Percentiles rank a stretch among this genome's conserved stretches.
Evolutionary conservation across 2,329 filamentous ascomycete species (phyloP).

Genomic region (Celoporthe dispersa): DNA sequence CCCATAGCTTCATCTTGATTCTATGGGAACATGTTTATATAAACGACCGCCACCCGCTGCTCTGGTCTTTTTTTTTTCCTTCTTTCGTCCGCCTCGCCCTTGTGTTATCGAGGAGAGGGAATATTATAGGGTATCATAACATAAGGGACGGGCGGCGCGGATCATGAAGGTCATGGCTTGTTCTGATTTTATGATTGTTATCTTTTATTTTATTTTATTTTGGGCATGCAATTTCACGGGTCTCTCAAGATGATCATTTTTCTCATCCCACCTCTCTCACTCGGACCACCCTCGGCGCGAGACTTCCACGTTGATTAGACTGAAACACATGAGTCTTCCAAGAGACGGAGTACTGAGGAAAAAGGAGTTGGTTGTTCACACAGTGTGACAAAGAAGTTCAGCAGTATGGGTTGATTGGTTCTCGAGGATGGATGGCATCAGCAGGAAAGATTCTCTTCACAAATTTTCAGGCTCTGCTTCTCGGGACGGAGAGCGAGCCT

Average conservation of each 20-base stretch:
- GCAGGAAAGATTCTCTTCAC: constrained; percentile 3
- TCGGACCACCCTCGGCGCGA: background rate
- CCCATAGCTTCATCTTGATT: constrained; percentile 21
- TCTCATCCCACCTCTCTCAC: background rate
- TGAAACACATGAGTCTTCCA: constrained; percentile 5
- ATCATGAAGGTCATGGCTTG: constrained; percentile 7
- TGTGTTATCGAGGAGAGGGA: constrained; percentile 1
- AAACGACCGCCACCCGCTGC: background rate
- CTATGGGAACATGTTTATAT: constrained; percentile 11
- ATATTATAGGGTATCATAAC: constrained; percentile 2
- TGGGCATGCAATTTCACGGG: background rate
- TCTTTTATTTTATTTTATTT: constrained; percentile 5
- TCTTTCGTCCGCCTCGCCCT: constrained; percentile 1
- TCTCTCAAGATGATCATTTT: background rate
- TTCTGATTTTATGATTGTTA: background rate
- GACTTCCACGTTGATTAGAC: background rate
- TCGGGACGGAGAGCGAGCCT: background rate
- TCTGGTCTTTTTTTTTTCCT: background rate
- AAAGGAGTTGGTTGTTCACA: constrained; percentile 5
- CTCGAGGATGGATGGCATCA: background rate
- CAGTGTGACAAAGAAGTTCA: background rate
- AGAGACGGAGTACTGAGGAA: constrained; percentile 9
- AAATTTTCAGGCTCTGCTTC: background rate
- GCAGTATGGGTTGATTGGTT: background rate
- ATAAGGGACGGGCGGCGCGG: constrained; percentile 3